Percentiles rank a stretch among this genome's conserved stretches.
Conservation (phyloP, 257 asterid genomes). For the Plectranthus barbatus region DNA sequence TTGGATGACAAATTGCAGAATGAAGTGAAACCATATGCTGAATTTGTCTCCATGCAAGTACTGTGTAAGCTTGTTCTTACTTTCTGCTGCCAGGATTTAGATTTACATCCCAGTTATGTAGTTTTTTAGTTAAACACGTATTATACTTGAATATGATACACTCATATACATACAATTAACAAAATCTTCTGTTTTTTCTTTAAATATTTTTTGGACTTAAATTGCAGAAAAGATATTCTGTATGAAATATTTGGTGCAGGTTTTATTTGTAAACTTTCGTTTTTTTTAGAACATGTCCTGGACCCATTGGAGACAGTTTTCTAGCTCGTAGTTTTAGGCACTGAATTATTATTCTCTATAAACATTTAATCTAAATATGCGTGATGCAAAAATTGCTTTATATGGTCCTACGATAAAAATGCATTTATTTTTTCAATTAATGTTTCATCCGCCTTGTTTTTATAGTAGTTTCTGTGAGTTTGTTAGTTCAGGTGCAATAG, state of each 20-base stretch:
- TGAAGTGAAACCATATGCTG: slow-evolving; percentile 11
- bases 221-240: not conserved
- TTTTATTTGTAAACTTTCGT: no score
- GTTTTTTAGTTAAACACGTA: not conserved
- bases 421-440: slow-evolving; percentile 11
- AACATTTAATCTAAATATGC: no score
- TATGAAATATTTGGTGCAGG: not conserved
- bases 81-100: not conserved
- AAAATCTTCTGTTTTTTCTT: not conserved
- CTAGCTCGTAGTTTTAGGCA: no score
- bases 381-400: not conserved
- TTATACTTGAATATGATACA: no score
- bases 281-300: not conserved
- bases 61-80: not conserved
- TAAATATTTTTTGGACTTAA: not conserved
- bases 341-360: no score
- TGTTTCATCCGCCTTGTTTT: slow-evolving; percentile 16
- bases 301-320: no score
- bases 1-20: slow-evolving; percentile 9
- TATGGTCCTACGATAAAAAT: slow-evolving; percentile 13
- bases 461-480: not conserved
- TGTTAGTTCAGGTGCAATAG: not conserved
- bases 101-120: not conserved
- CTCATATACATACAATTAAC: not conserved
- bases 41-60: not conserved